These are phyloP conservation scores for Rhododendron ovatum DNA, from an alignment of 148 eudicot genomes.

Conservation along the genomic window DNA sequence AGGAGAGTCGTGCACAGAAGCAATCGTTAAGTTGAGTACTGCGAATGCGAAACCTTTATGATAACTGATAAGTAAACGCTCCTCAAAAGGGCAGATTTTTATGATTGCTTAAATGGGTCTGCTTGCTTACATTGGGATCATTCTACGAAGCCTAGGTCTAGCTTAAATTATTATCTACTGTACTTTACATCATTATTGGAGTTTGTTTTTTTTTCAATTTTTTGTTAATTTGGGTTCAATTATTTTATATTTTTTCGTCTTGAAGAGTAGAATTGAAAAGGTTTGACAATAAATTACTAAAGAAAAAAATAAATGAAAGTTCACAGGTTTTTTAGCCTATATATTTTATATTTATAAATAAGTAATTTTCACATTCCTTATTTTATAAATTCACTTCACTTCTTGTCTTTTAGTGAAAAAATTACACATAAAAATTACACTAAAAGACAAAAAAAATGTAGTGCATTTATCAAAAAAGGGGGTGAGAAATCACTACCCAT, in stretches of 20 bases:
- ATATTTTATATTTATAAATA: too few species aligned
- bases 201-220: too few species aligned
- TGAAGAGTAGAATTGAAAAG: background rate
- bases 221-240: background rate
- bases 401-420: too few species aligned
- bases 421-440: too few species aligned
- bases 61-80: background rate
- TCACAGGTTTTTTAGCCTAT: too few species aligned
- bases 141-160: background rate
- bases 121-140: background rate
- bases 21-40: background rate
- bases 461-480: too few species aligned
- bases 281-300: too few species aligned
- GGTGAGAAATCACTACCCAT: too few species aligned
- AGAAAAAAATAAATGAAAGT: too few species aligned
- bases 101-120: background rate
- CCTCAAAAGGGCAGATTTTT: background rate
- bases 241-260: background rate
- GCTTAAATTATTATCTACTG: background rate
- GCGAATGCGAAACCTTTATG: background rate
- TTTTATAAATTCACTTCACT: too few species aligned
- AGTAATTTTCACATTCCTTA: too few species aligned
- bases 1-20: constrained; percentile 1
- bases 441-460: too few species aligned
- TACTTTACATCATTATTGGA: background rate